phyloP scores from a whole-genome alignment of 257 asterid genomes.

The Haberlea rhodopensis region DNA sequence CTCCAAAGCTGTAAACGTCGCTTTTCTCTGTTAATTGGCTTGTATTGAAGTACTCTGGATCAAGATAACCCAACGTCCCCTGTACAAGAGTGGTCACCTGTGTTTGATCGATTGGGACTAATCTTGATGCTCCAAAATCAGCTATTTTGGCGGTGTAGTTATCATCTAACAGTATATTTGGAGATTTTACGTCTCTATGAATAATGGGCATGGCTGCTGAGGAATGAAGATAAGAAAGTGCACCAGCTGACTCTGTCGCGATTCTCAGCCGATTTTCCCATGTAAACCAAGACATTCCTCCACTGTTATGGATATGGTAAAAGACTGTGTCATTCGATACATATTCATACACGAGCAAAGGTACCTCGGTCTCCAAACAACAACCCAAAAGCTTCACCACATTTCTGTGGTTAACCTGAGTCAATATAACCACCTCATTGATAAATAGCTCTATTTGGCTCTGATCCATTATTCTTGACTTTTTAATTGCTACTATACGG shows the following conservation, averaged over 20 bases:
- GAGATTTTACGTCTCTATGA: constrained; percentile 5
- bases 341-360: constrained; percentile 30
- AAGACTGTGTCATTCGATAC: constrained; percentile 1
- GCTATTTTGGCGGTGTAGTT: constrained; percentile 23
- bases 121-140: constrained; percentile 29
- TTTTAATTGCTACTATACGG: constrained; percentile 32
- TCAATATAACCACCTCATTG: constrained; percentile 38
- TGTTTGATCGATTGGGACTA: constrained; percentile 5
- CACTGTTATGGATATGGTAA: constrained; percentile 24
- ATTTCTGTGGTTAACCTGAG: constrained; percentile 36
- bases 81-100: constrained; percentile 34
- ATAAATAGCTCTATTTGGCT: constrained; percentile 32
- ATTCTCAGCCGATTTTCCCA: constrained; percentile 31
- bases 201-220: constrained; percentile 30
- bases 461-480: constrained; percentile 29
- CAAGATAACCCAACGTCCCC: constrained; percentile 33
- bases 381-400: constrained; percentile 36
- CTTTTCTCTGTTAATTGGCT: constrained; percentile 31
- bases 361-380: constrained; percentile 34
- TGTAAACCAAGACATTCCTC: constrained; percentile 30
- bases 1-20: constrained; percentile 37
- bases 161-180: constrained; percentile 33
- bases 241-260: constrained; percentile 31
- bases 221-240: constrained; percentile 38
- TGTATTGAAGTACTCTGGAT: constrained; percentile 28